Evolutionary conservation across 73 alveolate species (phyloP).

Genomic region (Tetrahymena elliotti): DNA sequence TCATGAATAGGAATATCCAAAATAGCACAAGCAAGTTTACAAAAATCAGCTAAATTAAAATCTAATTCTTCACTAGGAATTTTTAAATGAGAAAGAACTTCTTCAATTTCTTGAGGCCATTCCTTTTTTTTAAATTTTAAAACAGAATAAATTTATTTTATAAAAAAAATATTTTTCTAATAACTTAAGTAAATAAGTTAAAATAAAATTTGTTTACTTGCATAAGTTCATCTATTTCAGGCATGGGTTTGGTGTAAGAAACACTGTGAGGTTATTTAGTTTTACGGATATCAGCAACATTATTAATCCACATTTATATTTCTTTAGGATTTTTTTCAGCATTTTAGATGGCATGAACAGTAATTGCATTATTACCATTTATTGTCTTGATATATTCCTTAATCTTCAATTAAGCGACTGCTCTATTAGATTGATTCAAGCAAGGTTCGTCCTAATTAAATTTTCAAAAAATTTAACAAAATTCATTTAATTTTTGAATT

Average conservation of each 20-base stretch:
- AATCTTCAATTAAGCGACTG: constrained; percentile 60
- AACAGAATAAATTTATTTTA: too few relatives aligned
- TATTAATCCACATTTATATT: constrained; percentile 83
- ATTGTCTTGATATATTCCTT: constrained; percentile 55
- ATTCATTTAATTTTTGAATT: neutral
- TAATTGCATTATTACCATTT: constrained; percentile 24
- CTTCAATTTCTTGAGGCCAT: constrained; percentile 90
- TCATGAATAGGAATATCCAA: constrained; percentile 92
- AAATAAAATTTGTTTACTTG: neutral
- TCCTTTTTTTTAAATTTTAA: constrained; percentile 39
- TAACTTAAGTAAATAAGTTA: too few relatives aligned
- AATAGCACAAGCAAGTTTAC: constrained; percentile 72
- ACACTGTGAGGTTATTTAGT: constrained; percentile 91
- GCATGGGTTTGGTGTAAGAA: constrained; percentile 86
- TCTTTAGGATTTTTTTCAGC: constrained; percentile 94
- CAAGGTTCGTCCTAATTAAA: constrained; percentile 76
- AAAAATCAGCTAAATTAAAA: constrained; percentile 70
- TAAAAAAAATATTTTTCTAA: too few relatives aligned
- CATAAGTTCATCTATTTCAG: constrained; percentile 85
- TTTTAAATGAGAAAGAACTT: constrained; percentile 52
- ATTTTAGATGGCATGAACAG: constrained; percentile 64
- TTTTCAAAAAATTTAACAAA: neutral
- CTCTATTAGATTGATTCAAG: constrained; percentile 58
- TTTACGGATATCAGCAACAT: constrained; percentile 79
- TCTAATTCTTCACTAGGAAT: constrained; percentile 89